Evolutionary conservation across 1,139 yeast species (phyloP).

Genomic region (Suhomyces kunorum): DNA sequence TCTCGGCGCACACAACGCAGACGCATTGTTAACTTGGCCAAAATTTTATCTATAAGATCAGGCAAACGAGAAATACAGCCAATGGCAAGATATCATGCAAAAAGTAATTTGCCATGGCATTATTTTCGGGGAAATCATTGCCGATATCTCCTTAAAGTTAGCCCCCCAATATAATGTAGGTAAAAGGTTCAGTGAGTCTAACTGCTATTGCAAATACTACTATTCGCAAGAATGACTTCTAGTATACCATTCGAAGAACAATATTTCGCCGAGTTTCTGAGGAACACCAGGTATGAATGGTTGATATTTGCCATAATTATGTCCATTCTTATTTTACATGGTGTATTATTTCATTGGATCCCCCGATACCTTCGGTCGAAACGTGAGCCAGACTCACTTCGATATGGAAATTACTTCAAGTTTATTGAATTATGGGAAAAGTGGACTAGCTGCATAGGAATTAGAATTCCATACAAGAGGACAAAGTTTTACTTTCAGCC

Average conservation of each 20-base stretch:
- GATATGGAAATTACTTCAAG: constrained; percentile 23
- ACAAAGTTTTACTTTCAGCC: constrained; percentile 40
- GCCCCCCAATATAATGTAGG: background rate
- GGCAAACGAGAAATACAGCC: background rate
- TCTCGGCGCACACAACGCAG: background rate
- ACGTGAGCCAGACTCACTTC: constrained; percentile 14
- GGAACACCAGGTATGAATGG: constrained; percentile 43
- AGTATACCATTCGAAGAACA: constrained; percentile 33
- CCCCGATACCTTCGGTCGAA: constrained; percentile 29
- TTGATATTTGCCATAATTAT: constrained; percentile 32
- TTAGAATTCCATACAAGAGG: constrained; percentile 23
- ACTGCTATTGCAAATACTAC: background rate
- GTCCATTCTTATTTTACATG: constrained; percentile 35
- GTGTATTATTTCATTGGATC: constrained; percentile 44
- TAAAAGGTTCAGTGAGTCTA: too few relatives aligned
- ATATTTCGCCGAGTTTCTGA: constrained; percentile 36
- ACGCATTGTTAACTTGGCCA: background rate
- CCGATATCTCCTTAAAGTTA: constrained; percentile 7
- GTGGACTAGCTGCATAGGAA: constrained; percentile 28
- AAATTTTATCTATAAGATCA: background rate
- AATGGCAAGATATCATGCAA: background rate
- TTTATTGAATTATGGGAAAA: constrained; percentile 31
- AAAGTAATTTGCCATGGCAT: background rate
- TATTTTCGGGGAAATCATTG: background rate
- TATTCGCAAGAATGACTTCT: constrained; percentile 3